Percentiles rank a stretch among this genome's conserved stretches.
These are phyloP conservation scores for Circinella umbellata DNA, from an alignment of 371 early-diverging fungal species.

Conservation along the genomic window DNA sequence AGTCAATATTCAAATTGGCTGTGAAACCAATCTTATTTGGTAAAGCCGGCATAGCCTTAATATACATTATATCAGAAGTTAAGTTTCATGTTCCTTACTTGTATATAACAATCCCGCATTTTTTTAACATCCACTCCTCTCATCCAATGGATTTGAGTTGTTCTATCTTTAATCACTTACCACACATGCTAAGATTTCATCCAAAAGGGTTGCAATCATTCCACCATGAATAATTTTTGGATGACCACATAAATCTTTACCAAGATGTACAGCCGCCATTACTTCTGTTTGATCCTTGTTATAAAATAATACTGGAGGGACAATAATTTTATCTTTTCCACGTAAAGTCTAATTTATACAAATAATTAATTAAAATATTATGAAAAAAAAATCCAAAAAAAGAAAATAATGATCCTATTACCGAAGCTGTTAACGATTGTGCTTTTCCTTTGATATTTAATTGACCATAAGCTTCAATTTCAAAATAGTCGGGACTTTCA, in stretches of 20 bases:
- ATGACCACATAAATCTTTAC: conserved; percentile 60
- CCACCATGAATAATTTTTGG: conserved; percentile 74
- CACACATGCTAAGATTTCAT: conserved; percentile 65
- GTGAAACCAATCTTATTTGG: conserved; percentile 79
- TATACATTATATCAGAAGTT: background rate
- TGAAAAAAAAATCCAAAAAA: too few species aligned
- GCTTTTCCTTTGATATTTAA: conserved; percentile 26
- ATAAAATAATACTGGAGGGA: conserved; percentile 42
- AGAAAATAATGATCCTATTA: conserved; percentile 19
- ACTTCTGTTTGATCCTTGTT: conserved; percentile 41
- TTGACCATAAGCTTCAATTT: conserved; percentile 36
- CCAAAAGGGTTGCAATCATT: conserved; percentile 68
- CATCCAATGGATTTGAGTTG: background rate
- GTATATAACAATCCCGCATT: too few species aligned
- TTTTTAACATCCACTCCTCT: too few species aligned
- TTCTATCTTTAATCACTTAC: conserved; percentile 30
- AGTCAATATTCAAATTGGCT: conserved; percentile 76
- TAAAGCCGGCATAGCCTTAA: conserved; percentile 57
- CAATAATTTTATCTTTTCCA: conserved; percentile 43
- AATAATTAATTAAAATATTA: too few species aligned
- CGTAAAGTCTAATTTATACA: conserved; percentile 31
- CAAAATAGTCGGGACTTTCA: conserved; percentile 31
- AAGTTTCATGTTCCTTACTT: background rate
- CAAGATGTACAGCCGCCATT: conserved; percentile 40
- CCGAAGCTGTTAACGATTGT: conserved; percentile 40